Evolutionary conservation across 2,329 filamentous ascomycete species (phyloP).

Genomic region (Cordyceps tenuipes): DNA sequence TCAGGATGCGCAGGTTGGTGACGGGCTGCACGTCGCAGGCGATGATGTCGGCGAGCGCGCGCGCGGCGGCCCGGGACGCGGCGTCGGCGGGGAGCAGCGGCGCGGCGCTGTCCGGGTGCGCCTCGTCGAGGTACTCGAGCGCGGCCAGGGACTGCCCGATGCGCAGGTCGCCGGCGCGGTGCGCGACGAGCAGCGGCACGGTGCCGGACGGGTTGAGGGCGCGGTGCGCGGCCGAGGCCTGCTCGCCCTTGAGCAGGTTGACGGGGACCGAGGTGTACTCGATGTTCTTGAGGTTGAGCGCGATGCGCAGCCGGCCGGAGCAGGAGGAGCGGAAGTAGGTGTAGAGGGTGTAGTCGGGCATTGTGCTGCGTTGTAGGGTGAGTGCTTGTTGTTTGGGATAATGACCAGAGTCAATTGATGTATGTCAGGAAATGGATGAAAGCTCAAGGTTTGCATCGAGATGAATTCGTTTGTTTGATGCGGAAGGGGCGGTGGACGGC

Average conservation of each 20-base stretch:
- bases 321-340: constrained; percentile 57
- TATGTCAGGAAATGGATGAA: too few species aligned
- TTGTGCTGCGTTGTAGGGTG: neutral
- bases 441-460: neutral
- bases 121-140: constrained; percentile 54
- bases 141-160: constrained; percentile 51
- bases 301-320: constrained; percentile 52
- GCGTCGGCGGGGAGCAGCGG: constrained; percentile 40
- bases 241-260: constrained; percentile 47
- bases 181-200: constrained; percentile 44
- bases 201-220: constrained; percentile 44
- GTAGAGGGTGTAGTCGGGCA: constrained; percentile 38
- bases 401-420: neutral
- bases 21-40: constrained; percentile 51
- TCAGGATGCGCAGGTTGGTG: constrained; percentile 47
- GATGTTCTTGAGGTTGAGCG: constrained; percentile 46
- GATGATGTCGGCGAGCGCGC: constrained; percentile 46
- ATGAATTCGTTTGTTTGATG: neutral
- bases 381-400: neutral
- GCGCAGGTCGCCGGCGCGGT: constrained; percentile 25
- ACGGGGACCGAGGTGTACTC: constrained; percentile 37
- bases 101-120: constrained; percentile 27
- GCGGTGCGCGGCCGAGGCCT: constrained; percentile 35
- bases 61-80: constrained; percentile 38
- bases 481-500: neutral